Base-by-base conservation (phyloP, 2,329 filamentous ascomycete genomes). In the Fusarium papillatum region DNA sequence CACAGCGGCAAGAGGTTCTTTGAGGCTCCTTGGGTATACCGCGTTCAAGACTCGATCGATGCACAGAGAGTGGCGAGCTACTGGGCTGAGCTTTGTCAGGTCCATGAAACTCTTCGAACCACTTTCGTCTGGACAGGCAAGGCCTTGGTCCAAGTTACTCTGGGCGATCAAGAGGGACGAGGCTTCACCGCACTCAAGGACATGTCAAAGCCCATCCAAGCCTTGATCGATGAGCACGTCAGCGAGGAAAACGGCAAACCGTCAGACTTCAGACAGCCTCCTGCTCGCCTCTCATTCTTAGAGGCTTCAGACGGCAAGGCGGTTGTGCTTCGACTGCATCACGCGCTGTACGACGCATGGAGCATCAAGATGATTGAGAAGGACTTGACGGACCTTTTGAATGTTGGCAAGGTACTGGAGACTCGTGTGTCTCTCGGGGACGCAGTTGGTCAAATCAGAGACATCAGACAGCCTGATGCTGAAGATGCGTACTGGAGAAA, bases 321-420 rank as follows among this genome's bases (percentile, higher is more conserved):
- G 2, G n/a, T 74, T 10, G 61, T 75, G 2, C n/a, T 74, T 5
- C 55, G 72, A 17, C 19, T 74, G 2, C 72, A 75, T 6, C 72
- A 74, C 13, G 64, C 72, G 2, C 41, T 74, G 1, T 74, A 74
- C 5, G 72, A 74, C 1, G 72, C 60, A 43, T 74, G 72, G 72
- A 66, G 72, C 8, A 70, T 74, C 38, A 75, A 73, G 8, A 69
- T 64, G 72, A 43, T 75, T 17, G 60, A 66, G 19, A 31, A 66
- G 5, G 72, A 75, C 10, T 72, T 10, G 0, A 13, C 7, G 34
- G 26, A 13, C 41, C 13, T 7, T 22, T 48, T 60, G 39, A 5
- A 1, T 1, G 14, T 64, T 43, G 41, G 3, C 1, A 60, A n/a
- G 8, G 17, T 4, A 5, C 4, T 14, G 4, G 6, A 60, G 14